phyloP scores from a whole-genome alignment of 1,139 yeast genomes.

The Hemisphaericaspora lyxosophila region DNA sequence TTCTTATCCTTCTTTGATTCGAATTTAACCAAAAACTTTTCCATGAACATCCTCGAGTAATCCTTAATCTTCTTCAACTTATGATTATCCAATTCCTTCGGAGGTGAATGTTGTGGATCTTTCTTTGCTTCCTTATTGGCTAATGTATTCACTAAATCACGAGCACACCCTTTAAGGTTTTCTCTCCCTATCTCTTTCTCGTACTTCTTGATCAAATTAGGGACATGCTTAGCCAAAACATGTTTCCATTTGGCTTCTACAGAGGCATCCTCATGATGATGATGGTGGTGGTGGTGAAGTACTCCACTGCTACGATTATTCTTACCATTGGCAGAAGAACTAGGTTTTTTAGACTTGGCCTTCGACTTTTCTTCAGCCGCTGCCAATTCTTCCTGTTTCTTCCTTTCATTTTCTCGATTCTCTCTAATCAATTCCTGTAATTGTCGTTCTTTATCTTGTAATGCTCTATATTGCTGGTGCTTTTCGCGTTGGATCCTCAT shows the following conservation, averaged over 20 bases:
- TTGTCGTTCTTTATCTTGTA: slow-evolving; percentile 32
- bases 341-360: neutral
- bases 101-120: slow-evolving; percentile 41
- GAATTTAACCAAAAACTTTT: slow-evolving; percentile 60
- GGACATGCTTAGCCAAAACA: slow-evolving; percentile 72
- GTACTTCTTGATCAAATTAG: slow-evolving; percentile 71
- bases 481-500: slow-evolving; percentile 32
- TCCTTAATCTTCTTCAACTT: slow-evolving; percentile 68
- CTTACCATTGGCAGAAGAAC: neutral
- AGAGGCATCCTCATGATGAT: slow-evolving; percentile 7
- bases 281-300: slow-evolving; percentile 1
- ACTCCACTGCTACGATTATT: neutral
- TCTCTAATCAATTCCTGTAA: slow-evolving; percentile 39
- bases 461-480: slow-evolving; percentile 32
- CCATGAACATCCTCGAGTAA: slow-evolving; percentile 70
- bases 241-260: slow-evolving; percentile 54
- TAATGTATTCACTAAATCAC: slow-evolving; percentile 66
- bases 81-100: slow-evolving; percentile 58
- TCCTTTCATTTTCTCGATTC: slow-evolving; percentile 18
- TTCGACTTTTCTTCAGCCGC: neutral
- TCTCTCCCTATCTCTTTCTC: slow-evolving; percentile 70
- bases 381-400: slow-evolving; percentile 12
- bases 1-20: slow-evolving; percentile 36
- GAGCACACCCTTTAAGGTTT: slow-evolving; percentile 72
- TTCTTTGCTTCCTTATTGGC: slow-evolving; percentile 64